These are phyloP conservation scores for Plenodomus lindquistii DNA, from an alignment of 2,329 filamentous ascomycete species.

Conservation along the genomic window DNA sequence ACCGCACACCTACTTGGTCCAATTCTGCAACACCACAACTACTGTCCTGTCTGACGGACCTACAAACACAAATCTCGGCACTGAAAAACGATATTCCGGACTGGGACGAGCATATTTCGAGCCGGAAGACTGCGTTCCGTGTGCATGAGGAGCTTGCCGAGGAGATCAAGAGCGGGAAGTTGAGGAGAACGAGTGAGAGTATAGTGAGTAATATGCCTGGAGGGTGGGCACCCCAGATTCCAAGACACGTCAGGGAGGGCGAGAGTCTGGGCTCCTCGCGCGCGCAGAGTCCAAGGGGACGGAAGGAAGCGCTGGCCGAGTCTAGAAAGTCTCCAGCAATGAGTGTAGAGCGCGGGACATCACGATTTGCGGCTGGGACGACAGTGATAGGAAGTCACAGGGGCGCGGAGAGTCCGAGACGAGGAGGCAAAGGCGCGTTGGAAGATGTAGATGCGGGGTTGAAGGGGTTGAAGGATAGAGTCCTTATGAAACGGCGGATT, in stretches of 20 bases:
- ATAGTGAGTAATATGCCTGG: constrained; percentile 3
- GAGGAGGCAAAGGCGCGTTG: background rate
- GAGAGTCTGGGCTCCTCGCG: background rate
- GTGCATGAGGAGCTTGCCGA: constrained; percentile 52
- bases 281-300: constrained; percentile 40
- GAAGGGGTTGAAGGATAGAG: constrained; percentile 32
- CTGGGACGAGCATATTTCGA: constrained; percentile 53
- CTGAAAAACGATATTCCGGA: constrained; percentile 51
- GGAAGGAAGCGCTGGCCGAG: constrained; percentile 38
- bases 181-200: background rate
- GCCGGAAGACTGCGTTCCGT: constrained; percentile 55
- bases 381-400: background rate
- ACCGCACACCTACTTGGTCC: constrained; percentile 43
- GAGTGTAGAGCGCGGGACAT: background rate
- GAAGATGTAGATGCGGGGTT: constrained; percentile 29
- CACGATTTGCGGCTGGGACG: background rate
- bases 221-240: constrained; percentile 44
- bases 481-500: constrained; percentile 41
- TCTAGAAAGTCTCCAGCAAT: background rate
- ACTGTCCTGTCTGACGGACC: constrained; percentile 46
- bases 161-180: constrained; percentile 21
- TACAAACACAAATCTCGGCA: constrained; percentile 48
- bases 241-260: constrained; percentile 38
- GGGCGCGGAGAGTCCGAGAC: background rate
- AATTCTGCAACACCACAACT: constrained; percentile 45